A percentile compares a stretch with the other conserved stretches of the same genome.
phyloP scores from a whole-genome alignment of 2,329 filamentous ascomycete genomes.

The Sporothrix brunneoviolacea region DNA sequence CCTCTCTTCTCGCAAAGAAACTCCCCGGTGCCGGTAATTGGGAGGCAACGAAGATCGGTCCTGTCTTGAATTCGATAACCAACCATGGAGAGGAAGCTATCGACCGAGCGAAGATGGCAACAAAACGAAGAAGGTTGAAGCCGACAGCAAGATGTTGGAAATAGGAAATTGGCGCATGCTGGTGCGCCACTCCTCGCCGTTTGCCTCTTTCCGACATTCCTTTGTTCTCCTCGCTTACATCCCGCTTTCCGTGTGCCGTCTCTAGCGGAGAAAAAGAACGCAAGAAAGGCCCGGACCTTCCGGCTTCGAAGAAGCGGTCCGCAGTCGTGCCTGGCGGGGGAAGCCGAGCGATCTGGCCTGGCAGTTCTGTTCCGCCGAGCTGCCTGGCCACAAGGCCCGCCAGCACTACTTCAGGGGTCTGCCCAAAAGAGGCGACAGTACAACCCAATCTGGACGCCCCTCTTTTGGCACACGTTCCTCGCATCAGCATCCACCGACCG shows the following conservation, averaged over 20 bases:
- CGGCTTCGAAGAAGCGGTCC: not conserved
- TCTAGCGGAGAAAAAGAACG: not conserved
- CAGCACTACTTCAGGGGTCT: too few species aligned
- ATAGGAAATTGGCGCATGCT: too few species aligned
- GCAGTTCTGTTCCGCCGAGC: not conserved
- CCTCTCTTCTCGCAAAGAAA: too few species aligned
- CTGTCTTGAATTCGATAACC: too few species aligned
- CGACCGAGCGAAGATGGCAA: too few species aligned
- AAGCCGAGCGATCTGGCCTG: not conserved
- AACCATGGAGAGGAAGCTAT: too few species aligned
- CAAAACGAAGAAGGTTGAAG: too few species aligned
- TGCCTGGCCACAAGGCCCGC: too few species aligned
- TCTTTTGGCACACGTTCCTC: slow-evolving; percentile 1
- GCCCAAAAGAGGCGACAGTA: not conserved
- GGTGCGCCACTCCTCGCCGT: not conserved
- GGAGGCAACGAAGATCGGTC: too few species aligned
- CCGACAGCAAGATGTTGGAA: too few species aligned
- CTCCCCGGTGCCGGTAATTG: too few species aligned
- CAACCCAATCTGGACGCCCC: too few species aligned
- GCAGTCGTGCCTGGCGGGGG: not conserved
- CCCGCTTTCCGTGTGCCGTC: not conserved
- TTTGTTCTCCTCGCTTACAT: not conserved
- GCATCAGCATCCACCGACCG: slow-evolving; percentile 1
- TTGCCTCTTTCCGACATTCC: not conserved
- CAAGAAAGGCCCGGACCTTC: slow-evolving; percentile 4